A percentile compares a stretch with the other conserved stretches of the same genome.
Conservation (phyloP, 768 basidiomycete species). For the Serendipita sp. region DNA sequence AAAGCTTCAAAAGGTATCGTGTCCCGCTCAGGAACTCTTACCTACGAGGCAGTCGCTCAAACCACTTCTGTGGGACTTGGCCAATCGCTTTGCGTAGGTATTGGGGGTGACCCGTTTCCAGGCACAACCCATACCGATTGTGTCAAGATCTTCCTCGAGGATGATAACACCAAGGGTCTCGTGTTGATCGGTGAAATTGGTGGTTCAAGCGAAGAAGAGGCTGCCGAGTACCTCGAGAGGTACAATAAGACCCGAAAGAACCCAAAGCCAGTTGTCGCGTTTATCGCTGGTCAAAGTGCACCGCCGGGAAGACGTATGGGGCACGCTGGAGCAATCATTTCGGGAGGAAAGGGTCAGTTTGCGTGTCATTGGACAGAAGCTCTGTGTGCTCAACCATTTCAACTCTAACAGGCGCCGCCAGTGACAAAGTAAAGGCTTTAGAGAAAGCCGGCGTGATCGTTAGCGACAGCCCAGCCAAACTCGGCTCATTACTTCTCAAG, state of each 20-base stretch:
- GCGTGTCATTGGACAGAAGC: not conserved
- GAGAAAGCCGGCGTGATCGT: slow-evolving; percentile 87
- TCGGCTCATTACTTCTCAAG: slow-evolving; percentile 80
- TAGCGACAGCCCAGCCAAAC: slow-evolving; percentile 89
- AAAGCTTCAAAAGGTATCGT: slow-evolving; percentile 50
- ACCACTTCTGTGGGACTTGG: slow-evolving; percentile 92
- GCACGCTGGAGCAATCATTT: slow-evolving; percentile 95
- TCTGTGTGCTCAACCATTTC: not conserved
- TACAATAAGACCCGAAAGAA: slow-evolving; percentile 77
- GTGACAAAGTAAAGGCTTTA: slow-evolving; percentile 83
- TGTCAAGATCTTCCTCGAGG: slow-evolving; percentile 88
- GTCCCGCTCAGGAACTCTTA: slow-evolving; percentile 88
- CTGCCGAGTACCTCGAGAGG: slow-evolving; percentile 85
- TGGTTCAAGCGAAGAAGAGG: slow-evolving; percentile 98
- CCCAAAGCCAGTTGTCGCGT: slow-evolving; percentile 93
- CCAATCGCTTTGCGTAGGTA: slow-evolving; percentile 90
- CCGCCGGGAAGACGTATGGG: slow-evolving; percentile 98
- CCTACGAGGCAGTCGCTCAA: slow-evolving; percentile 97
- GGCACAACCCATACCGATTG: slow-evolving; percentile 93
- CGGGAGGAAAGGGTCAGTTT: slow-evolving; percentile 78
- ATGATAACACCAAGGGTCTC: slow-evolving; percentile 92
- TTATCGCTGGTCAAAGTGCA: slow-evolving; percentile 95
- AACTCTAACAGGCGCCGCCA: slow-evolving; percentile 49
- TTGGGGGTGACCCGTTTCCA: slow-evolving; percentile 95
- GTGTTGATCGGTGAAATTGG: slow-evolving; percentile 99